Percentiles rank a stretch among this genome's conserved stretches.
These are phyloP conservation scores for Helianthus tuberosus DNA, from an alignment of 129 eudicot species.

Conservation along the genomic window DNA sequence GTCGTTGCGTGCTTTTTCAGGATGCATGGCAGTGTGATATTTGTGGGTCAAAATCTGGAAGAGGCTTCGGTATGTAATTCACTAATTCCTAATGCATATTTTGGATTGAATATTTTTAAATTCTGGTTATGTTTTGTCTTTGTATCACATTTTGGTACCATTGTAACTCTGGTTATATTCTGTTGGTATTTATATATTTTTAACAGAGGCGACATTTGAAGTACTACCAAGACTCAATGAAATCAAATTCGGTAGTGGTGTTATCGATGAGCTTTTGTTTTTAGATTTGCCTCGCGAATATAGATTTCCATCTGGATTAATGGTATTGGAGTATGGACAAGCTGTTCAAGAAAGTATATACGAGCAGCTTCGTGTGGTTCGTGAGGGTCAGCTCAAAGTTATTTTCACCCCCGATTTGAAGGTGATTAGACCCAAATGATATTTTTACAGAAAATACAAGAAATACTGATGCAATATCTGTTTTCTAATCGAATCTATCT, in stretches of 20 bases:
- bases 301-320: conserved; percentile 74
- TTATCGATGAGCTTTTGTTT: conserved; percentile 86
- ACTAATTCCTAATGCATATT: neutral
- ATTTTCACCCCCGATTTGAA: conserved; percentile 81
- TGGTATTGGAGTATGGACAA: conserved; percentile 88
- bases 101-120: neutral
- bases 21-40: conserved; percentile 99
- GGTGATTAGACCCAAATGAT: conserved; percentile 34
- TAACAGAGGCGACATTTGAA: conserved; percentile 90
- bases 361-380: conserved; percentile 96
- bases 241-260: conserved; percentile 90
- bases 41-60: conserved; percentile 97
- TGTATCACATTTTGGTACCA: neutral
- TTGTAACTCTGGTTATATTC: neutral
- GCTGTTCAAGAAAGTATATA: conserved; percentile 96
- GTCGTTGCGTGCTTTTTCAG: conserved; percentile 28
- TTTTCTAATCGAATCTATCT: neutral
- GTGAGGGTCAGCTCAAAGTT: conserved; percentile 93
- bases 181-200: neutral
- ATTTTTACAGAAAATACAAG: neutral
- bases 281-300: conserved; percentile 84
- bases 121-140: neutral
- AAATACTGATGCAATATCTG: neutral
- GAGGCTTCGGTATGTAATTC: conserved; percentile 84
- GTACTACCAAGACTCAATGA: conserved; percentile 94